Percentiles rank a stretch among this genome's conserved stretches.
Conservation (phyloP, 768 basidiomycete species). For the Gymnopilus junonius region DNA sequence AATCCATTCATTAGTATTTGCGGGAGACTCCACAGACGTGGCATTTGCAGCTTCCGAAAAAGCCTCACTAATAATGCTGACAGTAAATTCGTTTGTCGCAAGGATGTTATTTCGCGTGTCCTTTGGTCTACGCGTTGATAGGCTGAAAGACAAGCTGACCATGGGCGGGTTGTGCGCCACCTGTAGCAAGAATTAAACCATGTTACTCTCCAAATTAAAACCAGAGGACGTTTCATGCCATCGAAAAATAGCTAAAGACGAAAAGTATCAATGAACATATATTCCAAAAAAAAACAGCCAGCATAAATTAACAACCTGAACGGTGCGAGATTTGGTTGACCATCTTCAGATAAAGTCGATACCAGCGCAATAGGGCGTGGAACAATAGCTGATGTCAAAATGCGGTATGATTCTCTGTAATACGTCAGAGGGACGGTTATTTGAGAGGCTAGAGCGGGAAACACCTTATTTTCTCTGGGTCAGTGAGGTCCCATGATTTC, state of each 20-base stretch:
- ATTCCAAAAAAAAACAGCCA: background rate
- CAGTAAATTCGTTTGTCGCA: slow-evolving; percentile 68
- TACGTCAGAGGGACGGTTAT: background rate
- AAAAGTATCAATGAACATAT: background rate
- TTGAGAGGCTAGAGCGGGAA: background rate
- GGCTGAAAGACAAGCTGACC: slow-evolving; percentile 62
- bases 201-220: background rate
- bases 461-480: slow-evolving; percentile 17
- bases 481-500: slow-evolving; percentile 42
- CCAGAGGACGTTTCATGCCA: slow-evolving; percentile 38
- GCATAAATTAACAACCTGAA: slow-evolving; percentile 50
- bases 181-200: slow-evolving; percentile 32
- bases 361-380: slow-evolving; percentile 75
- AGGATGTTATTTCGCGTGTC: slow-evolving; percentile 72
- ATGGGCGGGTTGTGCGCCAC: slow-evolving; percentile 69
- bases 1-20: slow-evolving; percentile 59
- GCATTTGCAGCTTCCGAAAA: slow-evolving; percentile 62
- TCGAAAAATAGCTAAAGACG: slow-evolving; percentile 59
- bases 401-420: slow-evolving; percentile 45
- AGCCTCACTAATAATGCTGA: slow-evolving; percentile 73
- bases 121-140: slow-evolving; percentile 48
- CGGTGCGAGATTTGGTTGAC: slow-evolving; percentile 63
- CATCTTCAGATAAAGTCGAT: slow-evolving; percentile 56
- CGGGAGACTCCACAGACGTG: slow-evolving; percentile 59
- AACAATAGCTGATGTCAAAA: slow-evolving; percentile 61